These are phyloP conservation scores for Pythium insidiosum DNA, from an alignment of 352 stramenopile species.

Conservation along the genomic window DNA sequence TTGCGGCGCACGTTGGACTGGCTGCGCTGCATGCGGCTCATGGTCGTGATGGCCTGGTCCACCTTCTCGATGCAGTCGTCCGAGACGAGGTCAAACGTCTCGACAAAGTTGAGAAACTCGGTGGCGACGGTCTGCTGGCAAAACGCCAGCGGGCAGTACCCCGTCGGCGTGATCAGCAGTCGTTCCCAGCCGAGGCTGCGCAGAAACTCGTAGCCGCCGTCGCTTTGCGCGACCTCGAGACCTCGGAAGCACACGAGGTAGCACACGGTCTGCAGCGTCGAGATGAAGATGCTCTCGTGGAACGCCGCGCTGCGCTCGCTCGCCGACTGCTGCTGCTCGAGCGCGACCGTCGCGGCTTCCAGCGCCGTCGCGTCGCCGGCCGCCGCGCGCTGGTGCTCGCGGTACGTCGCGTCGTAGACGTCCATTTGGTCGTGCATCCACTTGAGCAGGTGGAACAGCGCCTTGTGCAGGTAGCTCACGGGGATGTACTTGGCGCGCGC, in stretches of 20 bases:
- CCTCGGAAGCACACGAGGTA: conserved; percentile 97
- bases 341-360: conserved; percentile 18
- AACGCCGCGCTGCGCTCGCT: conserved; percentile 25
- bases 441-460: conserved; percentile 89
- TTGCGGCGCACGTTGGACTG: conserved; percentile 32
- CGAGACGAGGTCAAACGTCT: conserved; percentile 69
- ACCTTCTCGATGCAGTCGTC: conserved; percentile 68
- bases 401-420: conserved; percentile 44
- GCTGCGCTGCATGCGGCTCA: conserved; percentile 22
- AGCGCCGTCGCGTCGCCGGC: conserved; percentile 11
- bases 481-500: conserved; percentile 92
- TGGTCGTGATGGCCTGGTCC: conserved; percentile 57
- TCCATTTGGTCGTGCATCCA: conserved; percentile 95
- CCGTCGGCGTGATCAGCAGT: conserved; percentile 40
- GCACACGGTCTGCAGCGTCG: conserved; percentile 92
- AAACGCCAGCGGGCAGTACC: conserved; percentile 65
- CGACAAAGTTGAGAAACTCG: conserved; percentile 77
- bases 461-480: conserved; percentile 89
- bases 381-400: conserved; percentile 15
- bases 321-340: conserved; percentile 23
- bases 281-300: conserved; percentile 73
- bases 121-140: conserved; percentile 74
- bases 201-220: conserved; percentile 73
- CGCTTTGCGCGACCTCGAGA: conserved; percentile 69
- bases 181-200: conserved; percentile 77